Evolutionary conservation across 139 green algal genomes (phyloP).

Genomic region (Pseudopediastrum boryanum): DNA sequence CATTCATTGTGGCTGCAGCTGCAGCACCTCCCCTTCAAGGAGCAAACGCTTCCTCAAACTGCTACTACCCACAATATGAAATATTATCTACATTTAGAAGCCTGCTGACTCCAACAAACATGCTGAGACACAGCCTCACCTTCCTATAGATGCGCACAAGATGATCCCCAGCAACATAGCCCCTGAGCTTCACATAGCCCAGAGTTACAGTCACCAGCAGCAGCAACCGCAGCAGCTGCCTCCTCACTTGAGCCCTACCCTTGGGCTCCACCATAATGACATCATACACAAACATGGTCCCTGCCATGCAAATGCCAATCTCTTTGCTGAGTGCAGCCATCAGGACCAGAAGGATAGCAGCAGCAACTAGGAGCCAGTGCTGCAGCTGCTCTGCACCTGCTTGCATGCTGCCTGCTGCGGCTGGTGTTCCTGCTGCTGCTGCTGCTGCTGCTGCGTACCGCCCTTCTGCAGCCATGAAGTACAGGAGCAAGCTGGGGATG

Average conservation of each 20-base stretch:
- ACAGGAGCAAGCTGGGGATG: slow-evolving; percentile 65
- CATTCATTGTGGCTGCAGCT: too few relatives aligned
- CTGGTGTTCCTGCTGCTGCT: neutral
- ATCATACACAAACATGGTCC: slow-evolving; percentile 66
- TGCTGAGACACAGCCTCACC: too few relatives aligned
- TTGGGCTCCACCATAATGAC: slow-evolving; percentile 48
- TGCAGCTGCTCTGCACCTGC: slow-evolving; percentile 1
- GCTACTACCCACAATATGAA: too few relatives aligned
- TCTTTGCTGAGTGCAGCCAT: slow-evolving; percentile 76
- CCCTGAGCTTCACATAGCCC: slow-evolving; percentile 55
- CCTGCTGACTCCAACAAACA: too few relatives aligned
- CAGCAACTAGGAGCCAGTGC: slow-evolving; percentile 55
- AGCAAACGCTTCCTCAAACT: too few relatives aligned
- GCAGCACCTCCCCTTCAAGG: too few relatives aligned
- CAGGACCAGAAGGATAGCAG: slow-evolving; percentile 45
- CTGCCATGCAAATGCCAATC: slow-evolving; percentile 78
- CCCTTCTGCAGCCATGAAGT: slow-evolving; percentile 52
- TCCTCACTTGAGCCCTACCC: neutral
- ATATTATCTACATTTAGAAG: too few relatives aligned
- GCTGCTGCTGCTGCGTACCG: slow-evolving; percentile 9
- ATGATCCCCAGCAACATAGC: slow-evolving; percentile 69
- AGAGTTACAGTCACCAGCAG: slow-evolving; percentile 37
- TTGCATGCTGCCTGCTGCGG: neutral
- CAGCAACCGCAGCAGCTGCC: slow-evolving; percentile 38
- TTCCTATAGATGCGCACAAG: slow-evolving; percentile 82